Percentiles rank a stretch among this genome's conserved stretches.
These are phyloP conservation scores for Cryptosporidium ubiquitum DNA, from an alignment of 169 alveolate genomes.

Conservation along the genomic window DNA sequence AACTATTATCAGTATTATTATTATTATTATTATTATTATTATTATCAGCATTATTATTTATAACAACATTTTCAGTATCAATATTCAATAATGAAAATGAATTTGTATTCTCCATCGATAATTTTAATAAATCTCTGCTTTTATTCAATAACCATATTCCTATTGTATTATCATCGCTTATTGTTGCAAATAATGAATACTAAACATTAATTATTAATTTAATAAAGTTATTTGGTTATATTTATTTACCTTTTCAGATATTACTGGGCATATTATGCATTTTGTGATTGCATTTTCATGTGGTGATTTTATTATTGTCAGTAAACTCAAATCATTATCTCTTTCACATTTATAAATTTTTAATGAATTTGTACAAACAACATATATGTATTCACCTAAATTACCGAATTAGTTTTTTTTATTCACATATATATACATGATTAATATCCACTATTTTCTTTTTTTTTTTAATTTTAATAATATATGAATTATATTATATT, in stretches of 20 bases:
- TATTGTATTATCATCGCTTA: slow-evolving; percentile 65
- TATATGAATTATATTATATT: background rate
- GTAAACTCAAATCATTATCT: background rate
- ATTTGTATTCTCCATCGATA: background rate
- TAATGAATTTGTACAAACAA: slow-evolving; percentile 58
- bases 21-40: background rate
- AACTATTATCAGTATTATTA: background rate
- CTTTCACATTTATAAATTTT: slow-evolving; percentile 11
- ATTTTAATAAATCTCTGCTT: background rate
- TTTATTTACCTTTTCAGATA: slow-evolving; percentile 55
- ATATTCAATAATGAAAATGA: background rate
- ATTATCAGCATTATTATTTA: background rate
- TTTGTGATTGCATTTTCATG: slow-evolving; percentile 35
- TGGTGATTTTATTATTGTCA: slow-evolving; percentile 33
- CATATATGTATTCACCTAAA: slow-evolving; percentile 56
- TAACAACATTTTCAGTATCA: background rate
- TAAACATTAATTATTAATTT: background rate
- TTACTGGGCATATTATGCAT: slow-evolving; percentile 36
- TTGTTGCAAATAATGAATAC: slow-evolving; percentile 63
- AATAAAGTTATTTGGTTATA: background rate
- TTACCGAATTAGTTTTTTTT: background rate
- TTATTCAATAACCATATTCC: slow-evolving; percentile 72
- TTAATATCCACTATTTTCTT: background rate
- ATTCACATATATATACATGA: no score
- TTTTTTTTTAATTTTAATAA: background rate